A percentile compares a stretch with the other conserved stretches of the same genome.
Conservation (phyloP, 805 yeast species). For the Wickerhamiella kurtzmanii region DNA sequence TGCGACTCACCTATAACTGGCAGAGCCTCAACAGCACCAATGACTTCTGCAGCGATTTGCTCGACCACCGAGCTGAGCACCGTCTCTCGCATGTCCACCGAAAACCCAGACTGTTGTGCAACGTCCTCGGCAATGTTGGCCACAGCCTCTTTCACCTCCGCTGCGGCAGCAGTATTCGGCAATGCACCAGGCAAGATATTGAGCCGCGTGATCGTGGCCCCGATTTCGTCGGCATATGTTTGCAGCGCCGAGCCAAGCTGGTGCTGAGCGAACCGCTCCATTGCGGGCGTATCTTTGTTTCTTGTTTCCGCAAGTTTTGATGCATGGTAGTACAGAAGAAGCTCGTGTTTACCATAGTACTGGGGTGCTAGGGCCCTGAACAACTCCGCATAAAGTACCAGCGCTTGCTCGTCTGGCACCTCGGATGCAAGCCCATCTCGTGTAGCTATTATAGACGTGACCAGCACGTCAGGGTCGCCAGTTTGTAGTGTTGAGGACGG, state of each 20-base stretch:
- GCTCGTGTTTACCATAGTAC: slow-evolving; percentile 9
- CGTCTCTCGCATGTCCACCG: slow-evolving; percentile 10
- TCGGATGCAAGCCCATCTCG: neutral
- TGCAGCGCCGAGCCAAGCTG: slow-evolving; percentile 8
- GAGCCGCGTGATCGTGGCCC: neutral
- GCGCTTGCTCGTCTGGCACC: slow-evolving; percentile 1
- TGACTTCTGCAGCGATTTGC: slow-evolving; percentile 16
- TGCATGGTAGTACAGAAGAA: slow-evolving; percentile 16
- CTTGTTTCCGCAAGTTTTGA: slow-evolving; percentile 3
- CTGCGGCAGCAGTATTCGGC: neutral
- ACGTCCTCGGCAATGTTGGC: slow-evolving; percentile 11
- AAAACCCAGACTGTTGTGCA: slow-evolving; percentile 13
- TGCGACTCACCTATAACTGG: slow-evolving; percentile 24
- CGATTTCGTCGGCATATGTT: slow-evolving; percentile 2
- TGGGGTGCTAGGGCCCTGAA: slow-evolving; percentile 16
- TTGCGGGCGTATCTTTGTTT: slow-evolving; percentile 2
- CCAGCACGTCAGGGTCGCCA: slow-evolving; percentile 2
- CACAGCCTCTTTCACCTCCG: slow-evolving; percentile 3
- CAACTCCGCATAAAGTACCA: slow-evolving; percentile 1
- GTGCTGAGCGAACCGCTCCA: slow-evolving; percentile 6
- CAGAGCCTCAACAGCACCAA: slow-evolving; percentile 14
- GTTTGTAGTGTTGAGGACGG: neutral
- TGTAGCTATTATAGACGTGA: neutral
- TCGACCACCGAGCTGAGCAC: slow-evolving; percentile 26
- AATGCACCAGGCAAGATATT: slow-evolving; percentile 7